phyloP scores from a whole-genome alignment of 139 green algal species.

The Chlamydomonas eustigma region DNA sequence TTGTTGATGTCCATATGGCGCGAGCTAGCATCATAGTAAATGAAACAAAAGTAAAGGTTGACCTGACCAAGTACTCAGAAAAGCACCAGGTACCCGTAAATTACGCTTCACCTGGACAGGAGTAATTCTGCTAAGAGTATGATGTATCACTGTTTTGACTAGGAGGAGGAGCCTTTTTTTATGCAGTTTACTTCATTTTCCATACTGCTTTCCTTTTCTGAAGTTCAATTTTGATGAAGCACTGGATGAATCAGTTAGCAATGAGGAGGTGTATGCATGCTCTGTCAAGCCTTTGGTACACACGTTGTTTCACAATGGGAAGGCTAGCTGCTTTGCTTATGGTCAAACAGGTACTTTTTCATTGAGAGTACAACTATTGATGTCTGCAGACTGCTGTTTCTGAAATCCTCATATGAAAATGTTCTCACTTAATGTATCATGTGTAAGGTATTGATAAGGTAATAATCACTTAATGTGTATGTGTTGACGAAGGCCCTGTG shows the following conservation, averaged over 20 bases:
- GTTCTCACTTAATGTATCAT: no score
- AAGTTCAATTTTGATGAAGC: conserved; percentile 94
- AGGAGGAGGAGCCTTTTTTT: no score
- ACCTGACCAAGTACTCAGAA: conserved; percentile 87
- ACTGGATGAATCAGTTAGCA: conserved; percentile 80
- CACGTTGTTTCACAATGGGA: conserved; percentile 80
- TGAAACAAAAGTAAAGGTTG: conserved; percentile 86
- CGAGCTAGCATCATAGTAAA: conserved; percentile 64
- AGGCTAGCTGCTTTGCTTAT: conserved; percentile 97
- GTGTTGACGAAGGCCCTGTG: no score
- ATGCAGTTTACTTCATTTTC: no score
- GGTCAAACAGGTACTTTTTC: conserved; percentile 84
- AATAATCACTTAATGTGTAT: no score
- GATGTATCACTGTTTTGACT: no score
- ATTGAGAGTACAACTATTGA: no score
- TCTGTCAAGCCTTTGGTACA: conserved; percentile 90
- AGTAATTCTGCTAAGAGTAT: no score
- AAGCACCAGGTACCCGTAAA: conserved; percentile 53
- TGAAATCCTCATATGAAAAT: no score
- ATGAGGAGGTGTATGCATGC: conserved; percentile 86
- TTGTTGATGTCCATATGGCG: conserved; percentile 72
- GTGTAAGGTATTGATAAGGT: no score
- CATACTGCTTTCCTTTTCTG: no score
- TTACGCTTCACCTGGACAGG: not conserved
- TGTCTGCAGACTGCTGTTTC: no score